These are phyloP conservation scores for Nicotiana paniculata DNA, from an alignment of 257 asterid species.

Conservation along the genomic window DNA sequence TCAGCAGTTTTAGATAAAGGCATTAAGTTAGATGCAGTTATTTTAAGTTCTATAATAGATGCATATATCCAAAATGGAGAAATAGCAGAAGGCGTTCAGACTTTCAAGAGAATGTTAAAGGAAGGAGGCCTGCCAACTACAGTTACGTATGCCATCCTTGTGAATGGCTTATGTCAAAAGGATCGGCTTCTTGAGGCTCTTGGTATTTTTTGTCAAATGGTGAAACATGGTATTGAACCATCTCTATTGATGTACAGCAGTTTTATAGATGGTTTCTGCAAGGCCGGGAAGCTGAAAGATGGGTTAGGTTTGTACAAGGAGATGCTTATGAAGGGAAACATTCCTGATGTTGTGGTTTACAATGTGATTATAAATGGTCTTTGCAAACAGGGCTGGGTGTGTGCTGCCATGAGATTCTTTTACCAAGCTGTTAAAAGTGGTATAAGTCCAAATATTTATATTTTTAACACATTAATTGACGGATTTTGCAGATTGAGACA, in stretches of 20 bases:
- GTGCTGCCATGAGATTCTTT: constrained; percentile 22
- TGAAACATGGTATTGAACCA: constrained; percentile 23
- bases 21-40: constrained; percentile 31
- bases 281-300: constrained; percentile 18
- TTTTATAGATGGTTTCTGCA: constrained; percentile 32
- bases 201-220: constrained; percentile 21
- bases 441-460: constrained; percentile 20
- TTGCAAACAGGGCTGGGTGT: constrained; percentile 21
- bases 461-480: constrained; percentile 33
- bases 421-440: constrained; percentile 23
- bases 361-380: constrained; percentile 26
- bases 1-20: constrained; percentile 26
- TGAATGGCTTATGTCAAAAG: constrained; percentile 25
- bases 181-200: constrained; percentile 27
- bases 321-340: constrained; percentile 23
- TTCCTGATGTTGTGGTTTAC: constrained; percentile 18
- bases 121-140: constrained; percentile 30
- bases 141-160: constrained; percentile 33
- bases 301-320: constrained; percentile 20
- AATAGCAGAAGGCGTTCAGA: constrained; percentile 19
- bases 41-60: constrained; percentile 30
- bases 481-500: constrained; percentile 34
- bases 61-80: constrained; percentile 28
- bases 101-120: constrained; percentile 29
- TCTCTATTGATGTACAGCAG: constrained; percentile 19